Evolutionary conservation across 495 filamentous ascomycete species (phyloP), one percentile per base, ranked within the genome.

Genomic region (Neurospora sp.): DNA sequence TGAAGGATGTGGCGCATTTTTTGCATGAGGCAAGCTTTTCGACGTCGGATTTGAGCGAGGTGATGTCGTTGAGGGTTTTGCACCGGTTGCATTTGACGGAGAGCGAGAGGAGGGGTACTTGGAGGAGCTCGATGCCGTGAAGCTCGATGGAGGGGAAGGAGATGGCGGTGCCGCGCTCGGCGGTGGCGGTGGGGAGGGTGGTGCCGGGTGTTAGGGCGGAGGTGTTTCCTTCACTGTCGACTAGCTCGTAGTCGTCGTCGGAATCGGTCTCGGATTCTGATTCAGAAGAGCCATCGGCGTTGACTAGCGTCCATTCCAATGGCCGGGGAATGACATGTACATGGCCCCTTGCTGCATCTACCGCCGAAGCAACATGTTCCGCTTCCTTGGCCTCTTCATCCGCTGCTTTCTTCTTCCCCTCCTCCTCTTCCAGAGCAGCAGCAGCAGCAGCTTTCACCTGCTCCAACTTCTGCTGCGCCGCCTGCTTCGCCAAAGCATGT

Each of bases 101-200:
- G 71, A 96, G 84, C 53, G 85, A 90, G n/a, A 96, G 83, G 14
- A 87, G 83, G 0, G 86, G 79, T 4, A 97, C 79, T 74, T 97
- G 91, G 41, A 97, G 84, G 2, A 97, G 82, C 77, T 97, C 93
- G 71, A 97, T 91, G 65, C 91, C 88, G 74, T 95, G 87, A 4
- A 97, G 88, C 73, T 95, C 92, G 69, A 97, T 82, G 31, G 87
- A 89, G 0, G 94, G 94, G 78, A 97, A 94, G 3, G 91, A 94
- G 16, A 98, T 86, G 5, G 92, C 88, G 48, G 93, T 91, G 27
- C 94, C 94, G 68, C 74, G 91, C 88, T 77, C 88, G 74, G 70
- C 74, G 9, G 77, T 78, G 45, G 77, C 75, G 4, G 77, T 78
- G 2, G 83, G 78, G 9, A 83, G 81, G 10, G 81, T 79, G 83